These are phyloP conservation scores for Inga leiocalycina DNA, from an alignment of 306 rosid species.

Conservation along the genomic window DNA sequence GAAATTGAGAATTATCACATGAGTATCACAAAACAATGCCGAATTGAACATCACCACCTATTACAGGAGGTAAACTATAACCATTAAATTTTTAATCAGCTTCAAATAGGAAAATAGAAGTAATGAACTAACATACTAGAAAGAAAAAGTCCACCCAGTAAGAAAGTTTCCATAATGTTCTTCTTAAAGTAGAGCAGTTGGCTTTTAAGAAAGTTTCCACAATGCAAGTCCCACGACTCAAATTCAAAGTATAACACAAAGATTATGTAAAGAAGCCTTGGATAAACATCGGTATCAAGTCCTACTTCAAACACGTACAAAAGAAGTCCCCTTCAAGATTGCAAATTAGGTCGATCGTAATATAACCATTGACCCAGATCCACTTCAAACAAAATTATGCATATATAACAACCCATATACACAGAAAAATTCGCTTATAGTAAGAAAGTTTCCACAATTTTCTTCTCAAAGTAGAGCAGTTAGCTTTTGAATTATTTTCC, in stretches of 20 bases:
- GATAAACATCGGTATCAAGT: neutral
- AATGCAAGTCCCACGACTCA: neutral
- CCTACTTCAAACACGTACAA: neutral
- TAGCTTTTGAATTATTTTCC: neutral
- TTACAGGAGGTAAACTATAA: neutral
- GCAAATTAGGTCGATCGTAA: neutral
- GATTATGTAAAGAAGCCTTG: neutral
- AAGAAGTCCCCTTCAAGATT: neutral
- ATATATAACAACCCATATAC: neutral
- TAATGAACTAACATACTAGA: neutral
- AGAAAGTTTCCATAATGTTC: too few relatives aligned
- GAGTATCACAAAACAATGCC: neutral
- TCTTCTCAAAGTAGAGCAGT: neutral
- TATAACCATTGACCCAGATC: neutral
- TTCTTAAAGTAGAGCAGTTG: too few relatives aligned
- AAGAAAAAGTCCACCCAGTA: neutral
- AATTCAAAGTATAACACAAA: neutral
- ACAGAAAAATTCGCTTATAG: neutral
- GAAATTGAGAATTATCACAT: neutral
- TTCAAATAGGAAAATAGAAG: neutral
- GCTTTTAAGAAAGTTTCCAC: too few relatives aligned
- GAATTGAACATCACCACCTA: neutral
- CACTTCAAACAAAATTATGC: neutral
- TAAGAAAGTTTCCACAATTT: neutral
- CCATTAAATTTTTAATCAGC: neutral